Conservation (phyloP, 2,329 filamentous ascomycete species). For the Paraconiothyrium brasiliense region DNA sequence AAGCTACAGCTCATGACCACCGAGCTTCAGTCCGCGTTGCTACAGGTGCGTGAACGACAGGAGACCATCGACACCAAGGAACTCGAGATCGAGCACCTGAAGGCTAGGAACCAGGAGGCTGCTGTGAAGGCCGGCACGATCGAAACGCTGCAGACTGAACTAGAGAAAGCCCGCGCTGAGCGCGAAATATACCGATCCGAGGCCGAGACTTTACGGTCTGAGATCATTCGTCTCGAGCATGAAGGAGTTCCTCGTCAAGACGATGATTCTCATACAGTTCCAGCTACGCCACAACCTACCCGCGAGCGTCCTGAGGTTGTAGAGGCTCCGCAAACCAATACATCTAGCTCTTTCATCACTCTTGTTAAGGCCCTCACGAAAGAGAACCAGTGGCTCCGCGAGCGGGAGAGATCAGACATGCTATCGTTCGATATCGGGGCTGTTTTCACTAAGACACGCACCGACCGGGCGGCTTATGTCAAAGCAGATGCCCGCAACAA, state of each 20-base stretch:
- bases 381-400: constrained; percentile 32
- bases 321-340: constrained; percentile 6
- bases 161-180: constrained; percentile 31
- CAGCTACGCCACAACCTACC: constrained; percentile 1
- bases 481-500: constrained; percentile 15
- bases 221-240: constrained; percentile 28
- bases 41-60: constrained; percentile 75
- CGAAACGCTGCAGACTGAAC: constrained; percentile 32
- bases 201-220: constrained; percentile 26
- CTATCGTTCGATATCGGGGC: constrained; percentile 18
- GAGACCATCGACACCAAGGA: constrained; percentile 70
- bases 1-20: constrained; percentile 83
- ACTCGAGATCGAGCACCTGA: constrained; percentile 89
- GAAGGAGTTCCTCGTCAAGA: neutral
- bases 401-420: constrained; percentile 23
- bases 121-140: constrained; percentile 34
- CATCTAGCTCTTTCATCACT: constrained; percentile 18
- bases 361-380: constrained; percentile 27
- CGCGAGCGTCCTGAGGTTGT: constrained; percentile 10
- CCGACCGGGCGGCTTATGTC: neutral
- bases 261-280: neutral
- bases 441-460: constrained; percentile 16
- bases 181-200: constrained; percentile 30
- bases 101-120: constrained; percentile 62
- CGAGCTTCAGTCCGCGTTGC: constrained; percentile 78